Conservation (phyloP, 768 basidiomycete species). For the Hericium alpestre region DNA sequence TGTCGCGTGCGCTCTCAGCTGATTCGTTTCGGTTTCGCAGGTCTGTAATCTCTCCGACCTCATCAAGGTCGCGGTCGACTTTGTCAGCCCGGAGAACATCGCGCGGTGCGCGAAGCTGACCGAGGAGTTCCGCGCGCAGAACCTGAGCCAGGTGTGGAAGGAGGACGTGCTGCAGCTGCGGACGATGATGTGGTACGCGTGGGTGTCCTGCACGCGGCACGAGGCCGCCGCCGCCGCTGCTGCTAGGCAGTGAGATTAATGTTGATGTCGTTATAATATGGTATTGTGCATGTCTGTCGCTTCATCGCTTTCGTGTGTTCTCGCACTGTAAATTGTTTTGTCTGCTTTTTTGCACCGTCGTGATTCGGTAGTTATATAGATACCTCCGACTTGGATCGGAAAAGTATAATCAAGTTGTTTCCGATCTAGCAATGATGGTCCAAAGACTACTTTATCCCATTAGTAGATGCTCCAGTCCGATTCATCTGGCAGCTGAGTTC, state of each 20-base stretch:
- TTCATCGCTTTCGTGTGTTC: too few relatives aligned
- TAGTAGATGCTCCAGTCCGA: too few relatives aligned
- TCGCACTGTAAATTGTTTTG: too few relatives aligned
- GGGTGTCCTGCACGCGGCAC: slow-evolving; percentile 57
- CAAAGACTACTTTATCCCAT: too few relatives aligned
- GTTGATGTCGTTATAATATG: background rate
- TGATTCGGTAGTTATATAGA: too few relatives aligned
- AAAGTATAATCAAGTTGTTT: too few relatives aligned
- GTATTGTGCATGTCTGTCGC: background rate
- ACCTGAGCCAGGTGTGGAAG: slow-evolving; percentile 82
- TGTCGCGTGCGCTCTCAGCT: background rate
- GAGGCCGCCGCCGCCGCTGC: slow-evolving; percentile 21
- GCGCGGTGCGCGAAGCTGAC: slow-evolving; percentile 76
- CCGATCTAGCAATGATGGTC: too few relatives aligned
- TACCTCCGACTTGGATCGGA: too few relatives aligned
- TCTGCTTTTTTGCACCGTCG: too few relatives aligned
- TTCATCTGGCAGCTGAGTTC: too few relatives aligned
- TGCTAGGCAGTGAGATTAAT: background rate
- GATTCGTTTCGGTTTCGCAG: slow-evolving; percentile 25
- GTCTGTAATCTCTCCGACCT: slow-evolving; percentile 88
- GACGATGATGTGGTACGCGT: slow-evolving; percentile 92
- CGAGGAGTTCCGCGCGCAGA: slow-evolving; percentile 83
- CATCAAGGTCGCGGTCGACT: slow-evolving; percentile 92
- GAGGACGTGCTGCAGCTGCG: slow-evolving; percentile 86
- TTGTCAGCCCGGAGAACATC: slow-evolving; percentile 90